Evolutionary conservation across 2,329 filamentous ascomycete species (phyloP).

Genomic region (Aspergillus japonicus): DNA sequence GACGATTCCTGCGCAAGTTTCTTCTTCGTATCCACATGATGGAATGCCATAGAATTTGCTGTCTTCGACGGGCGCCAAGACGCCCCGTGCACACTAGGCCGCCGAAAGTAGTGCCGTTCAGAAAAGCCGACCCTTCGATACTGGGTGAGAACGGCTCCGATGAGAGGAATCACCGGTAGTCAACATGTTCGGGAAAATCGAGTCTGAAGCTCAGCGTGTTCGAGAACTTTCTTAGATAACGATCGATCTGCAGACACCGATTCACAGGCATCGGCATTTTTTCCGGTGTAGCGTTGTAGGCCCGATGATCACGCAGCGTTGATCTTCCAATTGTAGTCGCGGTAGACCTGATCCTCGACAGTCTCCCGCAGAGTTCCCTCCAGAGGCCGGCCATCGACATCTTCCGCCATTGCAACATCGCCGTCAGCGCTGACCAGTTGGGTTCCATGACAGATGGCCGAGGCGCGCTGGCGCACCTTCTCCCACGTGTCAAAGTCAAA

Average conservation of each 20-base stretch:
- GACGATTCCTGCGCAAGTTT: neutral
- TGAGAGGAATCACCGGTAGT: neutral
- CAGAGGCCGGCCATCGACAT: conserved; percentile 46
- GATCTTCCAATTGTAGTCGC: conserved; percentile 41
- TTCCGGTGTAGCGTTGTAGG: neutral
- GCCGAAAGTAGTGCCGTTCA: neutral
- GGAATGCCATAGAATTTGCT: neutral
- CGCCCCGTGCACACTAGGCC: conserved; percentile 1
- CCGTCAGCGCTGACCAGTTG: conserved; percentile 37
- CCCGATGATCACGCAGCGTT: conserved; percentile 31
- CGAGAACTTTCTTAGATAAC: neutral
- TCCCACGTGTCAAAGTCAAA: conserved; percentile 79
- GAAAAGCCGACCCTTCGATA: neutral
- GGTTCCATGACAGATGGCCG: conserved; percentile 61
- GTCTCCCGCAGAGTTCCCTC: conserved; percentile 62
- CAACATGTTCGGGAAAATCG: neutral
- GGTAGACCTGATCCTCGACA: conserved; percentile 56
- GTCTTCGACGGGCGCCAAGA: neutral
- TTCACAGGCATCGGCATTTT: neutral
- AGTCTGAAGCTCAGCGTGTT: neutral
- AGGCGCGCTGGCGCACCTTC: conserved; percentile 63
- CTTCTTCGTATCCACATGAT: neutral
- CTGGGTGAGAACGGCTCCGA: neutral
- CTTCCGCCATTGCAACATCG: conserved; percentile 48
- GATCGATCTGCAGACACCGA: neutral